Conservation (phyloP, 2,329 filamentous ascomycete genomes). For the Fusarium luffae region DNA sequence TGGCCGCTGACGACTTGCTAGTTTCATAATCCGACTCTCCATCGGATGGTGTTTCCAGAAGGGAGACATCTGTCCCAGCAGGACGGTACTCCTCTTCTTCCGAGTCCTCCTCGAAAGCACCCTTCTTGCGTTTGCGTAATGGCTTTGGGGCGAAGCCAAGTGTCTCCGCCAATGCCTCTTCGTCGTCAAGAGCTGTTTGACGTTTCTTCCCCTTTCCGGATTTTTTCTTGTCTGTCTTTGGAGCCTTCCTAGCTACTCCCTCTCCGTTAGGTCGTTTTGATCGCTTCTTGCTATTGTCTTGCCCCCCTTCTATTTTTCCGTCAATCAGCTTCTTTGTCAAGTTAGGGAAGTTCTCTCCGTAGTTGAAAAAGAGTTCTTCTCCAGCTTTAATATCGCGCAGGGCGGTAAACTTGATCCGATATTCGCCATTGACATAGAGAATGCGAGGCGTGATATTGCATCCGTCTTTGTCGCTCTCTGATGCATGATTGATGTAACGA, state of each 20-base stretch:
- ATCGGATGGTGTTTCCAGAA: slow-evolving; percentile 39
- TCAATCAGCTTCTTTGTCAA: slow-evolving; percentile 60
- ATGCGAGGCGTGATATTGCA: slow-evolving; percentile 74
- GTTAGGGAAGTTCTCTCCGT: slow-evolving; percentile 76
- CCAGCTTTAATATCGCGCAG: slow-evolving; percentile 73
- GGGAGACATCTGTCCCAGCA: slow-evolving; percentile 39
- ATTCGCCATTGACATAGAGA: slow-evolving; percentile 78
- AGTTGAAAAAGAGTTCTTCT: slow-evolving; percentile 85
- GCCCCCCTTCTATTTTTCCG: slow-evolving; percentile 51
- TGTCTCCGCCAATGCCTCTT: slow-evolving; percentile 32
- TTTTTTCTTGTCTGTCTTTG: slow-evolving; percentile 44
- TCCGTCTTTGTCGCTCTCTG: slow-evolving; percentile 60
- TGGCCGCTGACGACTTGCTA: slow-evolving; percentile 32
- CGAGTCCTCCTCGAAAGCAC: slow-evolving; percentile 42
- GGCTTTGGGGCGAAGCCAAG: slow-evolving; percentile 20
- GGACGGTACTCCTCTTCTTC: slow-evolving; percentile 49
- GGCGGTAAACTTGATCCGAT: slow-evolving; percentile 80
- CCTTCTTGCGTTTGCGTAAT: slow-evolving; percentile 48
- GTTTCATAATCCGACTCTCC: slow-evolving; percentile 41
- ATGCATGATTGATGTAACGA: slow-evolving; percentile 85
- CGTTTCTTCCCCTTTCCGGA: slow-evolving; percentile 31
- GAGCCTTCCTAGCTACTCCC: slow-evolving; percentile 42
- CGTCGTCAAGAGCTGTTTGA: slow-evolving; percentile 25
- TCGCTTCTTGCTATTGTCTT: slow-evolving; percentile 45
- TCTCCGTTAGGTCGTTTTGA: slow-evolving; percentile 35